These are phyloP conservation scores for Calonectria montana DNA, from an alignment of 2,329 filamentous ascomycete species.

Conservation along the genomic window DNA sequence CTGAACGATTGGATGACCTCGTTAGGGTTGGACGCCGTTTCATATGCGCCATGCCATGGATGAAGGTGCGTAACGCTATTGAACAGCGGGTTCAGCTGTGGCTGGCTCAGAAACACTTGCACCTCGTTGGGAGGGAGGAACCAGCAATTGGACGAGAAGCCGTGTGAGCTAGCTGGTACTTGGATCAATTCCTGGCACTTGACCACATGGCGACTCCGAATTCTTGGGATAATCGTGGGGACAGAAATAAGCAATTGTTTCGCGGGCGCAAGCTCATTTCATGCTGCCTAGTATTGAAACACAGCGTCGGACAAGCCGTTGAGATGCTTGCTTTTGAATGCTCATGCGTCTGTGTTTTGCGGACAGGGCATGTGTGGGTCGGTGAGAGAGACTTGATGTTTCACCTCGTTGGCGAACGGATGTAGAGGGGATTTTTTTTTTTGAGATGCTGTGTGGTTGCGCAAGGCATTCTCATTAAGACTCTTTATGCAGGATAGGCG, in stretches of 20 bases:
- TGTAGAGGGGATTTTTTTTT: not conserved
- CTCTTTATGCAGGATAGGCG: not conserved
- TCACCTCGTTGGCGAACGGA: constrained; percentile 23
- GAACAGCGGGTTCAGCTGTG: constrained; percentile 12
- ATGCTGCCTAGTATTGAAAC: constrained; percentile 6
- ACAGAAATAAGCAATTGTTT: not conserved
- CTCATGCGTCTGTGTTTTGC: not conserved
- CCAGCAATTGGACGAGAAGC: constrained; percentile 1
- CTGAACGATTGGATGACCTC: constrained; percentile 12
- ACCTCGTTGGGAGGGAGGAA: not conserved
- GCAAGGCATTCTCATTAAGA: constrained; percentile 9
- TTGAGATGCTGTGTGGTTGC: not conserved
- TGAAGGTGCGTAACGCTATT: not conserved
- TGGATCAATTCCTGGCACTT: constrained; percentile 4
- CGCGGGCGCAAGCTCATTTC: not conserved
- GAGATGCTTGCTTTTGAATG: not conserved
- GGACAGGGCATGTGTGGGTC: not conserved
- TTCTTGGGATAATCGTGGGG: not conserved
- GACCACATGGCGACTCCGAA: not conserved
- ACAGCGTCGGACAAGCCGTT: constrained; percentile 7
- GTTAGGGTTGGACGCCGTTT: constrained; percentile 12
- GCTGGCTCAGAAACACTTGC: not conserved
- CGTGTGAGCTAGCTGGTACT: not conserved
- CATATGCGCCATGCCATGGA: not conserved
- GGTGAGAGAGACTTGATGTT: constrained; percentile 8